phyloP scores from a whole-genome alignment of 768 basidiomycete species.

The Phylloporus sp. region DNA sequence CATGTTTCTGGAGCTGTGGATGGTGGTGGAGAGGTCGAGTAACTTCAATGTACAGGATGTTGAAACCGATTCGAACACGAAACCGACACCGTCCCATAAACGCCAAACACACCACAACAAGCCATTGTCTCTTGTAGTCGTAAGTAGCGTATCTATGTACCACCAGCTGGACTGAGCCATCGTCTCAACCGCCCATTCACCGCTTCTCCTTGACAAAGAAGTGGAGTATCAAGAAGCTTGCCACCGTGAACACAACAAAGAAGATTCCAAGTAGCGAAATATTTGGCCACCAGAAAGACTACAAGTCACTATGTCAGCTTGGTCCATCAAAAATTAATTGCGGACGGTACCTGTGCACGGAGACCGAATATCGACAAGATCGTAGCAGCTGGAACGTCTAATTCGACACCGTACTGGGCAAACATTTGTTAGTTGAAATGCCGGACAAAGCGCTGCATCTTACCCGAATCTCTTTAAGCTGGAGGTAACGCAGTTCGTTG shows the following conservation, averaged over 20 bases:
- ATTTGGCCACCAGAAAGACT: conserved; percentile 99
- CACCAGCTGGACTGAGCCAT: background rate
- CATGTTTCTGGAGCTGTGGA: conserved; percentile 18
- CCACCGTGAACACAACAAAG: conserved; percentile 73
- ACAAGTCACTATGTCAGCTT: conserved; percentile 4
- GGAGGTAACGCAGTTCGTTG: conserved; percentile 92
- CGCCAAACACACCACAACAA: conserved; percentile 22
- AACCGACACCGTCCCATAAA: conserved; percentile 12
- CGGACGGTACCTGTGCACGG: conserved; percentile 61
- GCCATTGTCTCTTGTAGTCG: background rate
- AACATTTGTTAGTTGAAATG: conserved; percentile 4
- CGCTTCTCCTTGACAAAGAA: conserved; percentile 82
- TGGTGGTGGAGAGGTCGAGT: background rate
- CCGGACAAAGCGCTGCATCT: conserved; percentile 19
- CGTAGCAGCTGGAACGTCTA: conserved; percentile 94
- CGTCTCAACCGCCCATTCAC: conserved; percentile 12
- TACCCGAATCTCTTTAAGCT: conserved; percentile 87
- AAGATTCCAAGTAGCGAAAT: conserved; percentile 81
- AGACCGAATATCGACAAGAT: conserved; percentile 95
- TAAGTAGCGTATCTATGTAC: background rate
- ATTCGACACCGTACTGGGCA: conserved; percentile 88
- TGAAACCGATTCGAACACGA: conserved; percentile 3
- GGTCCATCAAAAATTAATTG: background rate
- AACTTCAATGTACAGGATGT: conserved; percentile 9
- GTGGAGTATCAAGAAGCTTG: conserved; percentile 78